Percentiles rank a stretch among this genome's conserved stretches.
These are phyloP conservation scores for apple (Malus domestica) DNA, from an alignment of 306 rosid genomes.

Conservation along the genomic window DNA sequence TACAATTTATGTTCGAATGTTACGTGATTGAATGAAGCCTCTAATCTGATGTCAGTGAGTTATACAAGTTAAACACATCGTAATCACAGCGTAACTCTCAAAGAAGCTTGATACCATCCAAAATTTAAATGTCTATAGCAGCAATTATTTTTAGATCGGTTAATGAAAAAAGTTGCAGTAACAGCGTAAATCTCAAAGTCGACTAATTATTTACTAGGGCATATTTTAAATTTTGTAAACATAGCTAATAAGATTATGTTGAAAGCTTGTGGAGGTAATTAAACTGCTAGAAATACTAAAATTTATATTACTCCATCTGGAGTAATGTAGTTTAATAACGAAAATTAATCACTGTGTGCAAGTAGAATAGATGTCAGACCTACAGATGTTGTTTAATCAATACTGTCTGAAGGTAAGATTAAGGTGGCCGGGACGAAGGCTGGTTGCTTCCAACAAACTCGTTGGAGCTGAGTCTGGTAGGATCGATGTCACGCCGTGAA, in stretches of 20 bases:
- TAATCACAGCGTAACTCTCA: constrained; percentile 1
- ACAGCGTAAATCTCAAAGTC: constrained; percentile 8
- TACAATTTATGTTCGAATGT: neutral
- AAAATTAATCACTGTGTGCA: neutral
- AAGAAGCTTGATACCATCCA: neutral
- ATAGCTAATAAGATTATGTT: neutral
- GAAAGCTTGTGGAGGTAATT: neutral
- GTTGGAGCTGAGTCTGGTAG: constrained; percentile 50
- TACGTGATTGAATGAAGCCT: neutral
- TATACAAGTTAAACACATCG: neutral
- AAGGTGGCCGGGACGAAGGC: constrained; percentile 50
- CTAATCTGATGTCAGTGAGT: neutral
- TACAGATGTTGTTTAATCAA: neutral
- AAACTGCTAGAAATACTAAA: neutral
- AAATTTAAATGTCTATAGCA: neutral
- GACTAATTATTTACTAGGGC: neutral
- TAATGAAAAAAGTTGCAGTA: neutral
- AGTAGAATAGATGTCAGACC: constrained; percentile 3
- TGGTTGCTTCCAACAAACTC: constrained; percentile 24
- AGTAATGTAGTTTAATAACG: neutral
- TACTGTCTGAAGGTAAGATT: constrained; percentile 66
- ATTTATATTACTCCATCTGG: neutral
- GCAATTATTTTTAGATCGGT: neutral
- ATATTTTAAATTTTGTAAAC: neutral
- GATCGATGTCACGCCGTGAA: constrained; percentile 60